These are phyloP conservation scores for Vachellia collinsii DNA, from an alignment of 306 rosid genomes.

Conservation along the genomic window DNA sequence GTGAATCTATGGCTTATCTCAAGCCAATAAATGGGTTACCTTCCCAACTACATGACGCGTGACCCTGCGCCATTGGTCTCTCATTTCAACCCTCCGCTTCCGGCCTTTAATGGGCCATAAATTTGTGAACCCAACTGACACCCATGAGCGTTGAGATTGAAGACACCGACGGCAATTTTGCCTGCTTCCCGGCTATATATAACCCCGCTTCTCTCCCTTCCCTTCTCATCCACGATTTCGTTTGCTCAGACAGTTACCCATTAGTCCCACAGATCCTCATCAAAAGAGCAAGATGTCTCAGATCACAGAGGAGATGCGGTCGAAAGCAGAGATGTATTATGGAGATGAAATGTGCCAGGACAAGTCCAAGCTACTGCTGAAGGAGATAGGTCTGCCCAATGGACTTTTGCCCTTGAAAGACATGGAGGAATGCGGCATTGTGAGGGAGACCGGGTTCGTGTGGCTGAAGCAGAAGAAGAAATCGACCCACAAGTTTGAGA, in stretches of 20 bases:
- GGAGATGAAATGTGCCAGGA: conserved; percentile 71
- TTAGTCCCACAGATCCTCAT: background rate
- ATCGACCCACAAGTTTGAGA: conserved; percentile 71
- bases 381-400: conserved; percentile 67
- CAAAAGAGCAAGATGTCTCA: conserved; percentile 47
- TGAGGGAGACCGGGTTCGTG: conserved; percentile 70
- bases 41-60: conserved; percentile 44
- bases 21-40: conserved; percentile 19
- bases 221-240: background rate
- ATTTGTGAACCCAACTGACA: conserved; percentile 10
- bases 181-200: conserved; percentile 29
- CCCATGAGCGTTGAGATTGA: background rate
- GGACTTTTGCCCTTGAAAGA: conserved; percentile 79
- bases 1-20: too few relatives aligned
- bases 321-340: conserved; percentile 66
- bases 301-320: conserved; percentile 53
- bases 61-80: conserved; percentile 8
- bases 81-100: conserved; percentile 29
- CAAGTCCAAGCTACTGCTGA: conserved; percentile 59
- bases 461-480: conserved; percentile 85
- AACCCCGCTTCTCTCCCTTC: background rate
- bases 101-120: conserved; percentile 43
- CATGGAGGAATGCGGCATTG: conserved; percentile 75
- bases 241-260: background rate
- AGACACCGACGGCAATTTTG: conserved; percentile 37